Evolutionary conservation across 139 green algal genomes (phyloP).

Genomic region (Dunaliella primolecta): DNA sequence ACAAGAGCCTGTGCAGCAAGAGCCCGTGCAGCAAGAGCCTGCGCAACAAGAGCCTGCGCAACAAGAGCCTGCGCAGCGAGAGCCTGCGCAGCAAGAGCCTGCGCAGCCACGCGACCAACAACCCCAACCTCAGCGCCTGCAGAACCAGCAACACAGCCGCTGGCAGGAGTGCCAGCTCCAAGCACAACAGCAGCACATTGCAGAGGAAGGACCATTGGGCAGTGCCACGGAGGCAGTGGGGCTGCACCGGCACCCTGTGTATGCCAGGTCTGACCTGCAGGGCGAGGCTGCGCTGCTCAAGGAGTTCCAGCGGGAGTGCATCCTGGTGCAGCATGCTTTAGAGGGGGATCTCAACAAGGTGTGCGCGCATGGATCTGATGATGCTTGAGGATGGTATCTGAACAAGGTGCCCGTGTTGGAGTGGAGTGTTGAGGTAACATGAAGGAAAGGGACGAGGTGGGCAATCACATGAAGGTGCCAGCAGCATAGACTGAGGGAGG

Average conservation of each 20-base stretch:
- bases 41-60: background rate
- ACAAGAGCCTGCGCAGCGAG: background rate
- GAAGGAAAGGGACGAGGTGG: too few species aligned
- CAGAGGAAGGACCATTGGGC: background rate
- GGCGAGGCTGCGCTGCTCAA: background rate
- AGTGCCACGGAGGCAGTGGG: background rate
- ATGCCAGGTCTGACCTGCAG: background rate
- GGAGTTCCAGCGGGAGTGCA: conserved; percentile 59
- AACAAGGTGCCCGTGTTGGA: too few species aligned
- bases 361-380: background rate
- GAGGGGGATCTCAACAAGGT: conserved; percentile 84
- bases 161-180: too few species aligned
- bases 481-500: too few species aligned
- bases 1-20: background rate
- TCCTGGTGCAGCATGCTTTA: conserved; percentile 41
- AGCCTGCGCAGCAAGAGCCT: background rate
- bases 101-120: too few species aligned
- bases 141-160: background rate
- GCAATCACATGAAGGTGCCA: too few species aligned
- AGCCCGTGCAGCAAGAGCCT: background rate
- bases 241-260: background rate
- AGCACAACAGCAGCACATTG: background rate
- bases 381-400: too few species aligned
- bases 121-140: background rate
- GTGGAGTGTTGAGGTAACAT: too few species aligned